Percentiles rank a stretch among this genome's conserved stretches.
These are phyloP conservation scores for Botrytis cinerea DNA, from an alignment of 2,329 filamentous ascomycete species.

Conservation along the genomic window DNA sequence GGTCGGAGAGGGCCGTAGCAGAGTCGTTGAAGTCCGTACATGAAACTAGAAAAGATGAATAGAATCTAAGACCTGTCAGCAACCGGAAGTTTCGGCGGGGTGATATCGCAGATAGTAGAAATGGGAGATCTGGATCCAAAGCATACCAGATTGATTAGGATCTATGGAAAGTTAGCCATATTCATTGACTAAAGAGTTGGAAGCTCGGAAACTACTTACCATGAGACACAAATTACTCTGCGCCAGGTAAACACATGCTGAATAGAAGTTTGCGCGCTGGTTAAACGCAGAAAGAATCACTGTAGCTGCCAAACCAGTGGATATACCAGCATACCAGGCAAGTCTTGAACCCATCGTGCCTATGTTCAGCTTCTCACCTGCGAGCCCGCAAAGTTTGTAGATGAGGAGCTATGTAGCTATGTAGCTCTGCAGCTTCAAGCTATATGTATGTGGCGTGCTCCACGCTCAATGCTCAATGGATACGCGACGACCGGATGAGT, in stretches of 20 bases:
- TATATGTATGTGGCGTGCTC: constrained; percentile 10
- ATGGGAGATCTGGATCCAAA: not conserved
- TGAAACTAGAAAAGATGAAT: constrained; percentile 74
- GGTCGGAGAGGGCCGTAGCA: constrained; percentile 89
- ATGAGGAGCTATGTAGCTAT: not conserved
- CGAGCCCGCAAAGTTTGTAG: not conserved
- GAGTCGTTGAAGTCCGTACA: constrained; percentile 85
- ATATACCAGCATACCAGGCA: constrained; percentile 60
- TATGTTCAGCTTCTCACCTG: not conserved
- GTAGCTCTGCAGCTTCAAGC: not conserved
- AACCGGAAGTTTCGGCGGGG: constrained; percentile 12
- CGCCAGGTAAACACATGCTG: constrained; percentile 92
- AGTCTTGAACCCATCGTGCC: constrained; percentile 39
- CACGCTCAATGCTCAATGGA: not conserved
- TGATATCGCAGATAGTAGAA: not conserved
- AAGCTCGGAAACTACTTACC: constrained; percentile 51
- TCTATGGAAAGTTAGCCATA: constrained; percentile 52
- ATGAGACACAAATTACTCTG: constrained; percentile 96
- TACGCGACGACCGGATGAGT: not conserved
- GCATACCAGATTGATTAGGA: constrained; percentile 75
- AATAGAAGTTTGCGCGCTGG: constrained; percentile 97
- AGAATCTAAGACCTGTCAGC: constrained; percentile 52
- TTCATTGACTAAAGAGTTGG: not conserved
- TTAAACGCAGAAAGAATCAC: constrained; percentile 90
- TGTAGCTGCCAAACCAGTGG: constrained; percentile 77